These are phyloP conservation scores for Cordyceps javanica DNA, from an alignment of 2,329 filamentous ascomycete species.

Conservation along the genomic window DNA sequence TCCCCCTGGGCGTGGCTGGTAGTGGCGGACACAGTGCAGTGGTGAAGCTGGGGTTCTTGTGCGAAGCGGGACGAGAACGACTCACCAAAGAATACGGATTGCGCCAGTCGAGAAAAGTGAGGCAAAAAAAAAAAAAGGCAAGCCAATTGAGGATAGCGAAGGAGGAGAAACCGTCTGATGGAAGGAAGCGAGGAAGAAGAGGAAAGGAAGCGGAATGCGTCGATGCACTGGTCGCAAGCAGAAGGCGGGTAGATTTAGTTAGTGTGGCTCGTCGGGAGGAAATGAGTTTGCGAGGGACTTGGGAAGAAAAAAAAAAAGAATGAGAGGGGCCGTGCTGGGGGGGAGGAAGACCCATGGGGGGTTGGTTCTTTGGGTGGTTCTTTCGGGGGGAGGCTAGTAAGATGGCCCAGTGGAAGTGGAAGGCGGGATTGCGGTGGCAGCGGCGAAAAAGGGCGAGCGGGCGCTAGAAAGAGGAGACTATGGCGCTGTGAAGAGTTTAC, in stretches of 20 bases:
- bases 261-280: conserved; percentile 4
- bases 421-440: not conserved
- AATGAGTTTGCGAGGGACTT: conserved; percentile 12
- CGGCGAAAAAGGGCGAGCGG: not conserved
- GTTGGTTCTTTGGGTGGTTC: not conserved
- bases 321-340: conserved; percentile 2
- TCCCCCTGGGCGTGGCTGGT: conserved; percentile 6
- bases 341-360: too few relatives aligned
- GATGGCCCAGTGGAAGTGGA: not conserved
- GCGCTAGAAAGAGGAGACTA: not conserved
- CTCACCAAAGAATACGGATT: conserved; percentile 4
- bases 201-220: conserved; percentile 15
- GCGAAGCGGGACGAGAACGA: not conserved
- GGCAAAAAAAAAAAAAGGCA: too few relatives aligned
- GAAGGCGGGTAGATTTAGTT: conserved; percentile 4
- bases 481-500: not conserved
- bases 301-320: conserved; percentile 7
- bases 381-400: not conserved
- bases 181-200: conserved; percentile 15
- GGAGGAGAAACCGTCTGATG: conserved; percentile 19
- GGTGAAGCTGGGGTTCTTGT: not conserved
- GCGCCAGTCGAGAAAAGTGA: not conserved
- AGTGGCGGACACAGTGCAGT: not conserved
- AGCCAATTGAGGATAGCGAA: conserved; percentile 17
- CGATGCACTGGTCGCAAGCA: conserved; percentile 13